These are phyloP conservation scores for Eragrostis curvula DNA, from an alignment of 176 grass and related monocot genomes.

Conservation along the genomic window DNA sequence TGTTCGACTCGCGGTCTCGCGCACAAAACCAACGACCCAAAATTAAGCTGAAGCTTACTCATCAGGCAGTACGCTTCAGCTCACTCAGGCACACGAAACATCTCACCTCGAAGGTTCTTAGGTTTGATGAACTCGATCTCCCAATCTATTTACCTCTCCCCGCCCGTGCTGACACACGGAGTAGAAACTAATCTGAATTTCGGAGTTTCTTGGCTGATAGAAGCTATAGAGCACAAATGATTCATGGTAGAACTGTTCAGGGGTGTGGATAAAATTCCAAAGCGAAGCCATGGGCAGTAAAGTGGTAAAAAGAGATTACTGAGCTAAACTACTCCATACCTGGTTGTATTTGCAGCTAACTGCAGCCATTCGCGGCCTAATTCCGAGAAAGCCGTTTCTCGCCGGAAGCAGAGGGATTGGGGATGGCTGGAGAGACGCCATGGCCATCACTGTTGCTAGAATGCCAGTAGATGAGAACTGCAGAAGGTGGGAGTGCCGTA, in stretches of 20 bases:
- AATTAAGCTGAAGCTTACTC: not conserved
- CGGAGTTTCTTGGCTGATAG: not conserved
- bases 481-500: constrained; percentile 31
- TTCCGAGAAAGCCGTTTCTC: constrained; percentile 18
- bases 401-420: constrained; percentile 23
- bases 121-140: not conserved
- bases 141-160: not conserved
- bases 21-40: not conserved
- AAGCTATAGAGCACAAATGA: not conserved
- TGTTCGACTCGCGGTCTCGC: not conserved
- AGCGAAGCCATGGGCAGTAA: not conserved
- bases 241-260: not conserved
- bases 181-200: not conserved
- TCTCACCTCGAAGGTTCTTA: not conserved
- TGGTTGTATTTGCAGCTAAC: constrained; percentile 42
- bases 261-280: not conserved
- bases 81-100: not conserved
- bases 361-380: not conserved
- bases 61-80: not conserved
- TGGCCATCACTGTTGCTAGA: constrained; percentile 2
- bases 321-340: constrained; percentile 12
- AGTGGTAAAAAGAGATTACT: not conserved
- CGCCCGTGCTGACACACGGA: not conserved
- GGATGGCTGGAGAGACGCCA: constrained; percentile 31
- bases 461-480: not conserved